Conservation (phyloP, 495 filamentous ascomycete genomes). For the Penicillium longicatenatum region DNA sequence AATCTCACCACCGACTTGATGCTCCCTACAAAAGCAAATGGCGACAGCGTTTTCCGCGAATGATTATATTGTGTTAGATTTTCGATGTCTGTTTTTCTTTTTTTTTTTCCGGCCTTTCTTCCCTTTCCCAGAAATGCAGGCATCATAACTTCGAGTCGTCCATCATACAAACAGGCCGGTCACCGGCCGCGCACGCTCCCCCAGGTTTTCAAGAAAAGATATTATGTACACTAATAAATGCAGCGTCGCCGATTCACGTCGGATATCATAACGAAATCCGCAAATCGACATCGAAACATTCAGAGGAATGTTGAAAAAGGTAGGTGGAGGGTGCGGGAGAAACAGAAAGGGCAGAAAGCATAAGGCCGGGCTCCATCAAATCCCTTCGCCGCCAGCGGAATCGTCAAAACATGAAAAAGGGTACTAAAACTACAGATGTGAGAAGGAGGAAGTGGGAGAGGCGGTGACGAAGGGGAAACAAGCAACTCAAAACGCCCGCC, state of each 20-base stretch:
- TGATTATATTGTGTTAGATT: slow-evolving; percentile 39
- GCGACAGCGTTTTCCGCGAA: slow-evolving; percentile 26
- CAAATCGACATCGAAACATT: slow-evolving; percentile 23
- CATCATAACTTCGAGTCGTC: slow-evolving; percentile 46
- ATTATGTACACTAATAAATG: slow-evolving; percentile 48
- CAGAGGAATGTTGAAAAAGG: slow-evolving; percentile 23
- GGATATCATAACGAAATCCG: background rate
- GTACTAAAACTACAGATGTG: slow-evolving; percentile 45
- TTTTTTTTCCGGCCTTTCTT: slow-evolving; percentile 34
- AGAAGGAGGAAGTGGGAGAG: slow-evolving; percentile 22
- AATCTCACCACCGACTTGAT: background rate
- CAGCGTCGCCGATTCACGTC: slow-evolving; percentile 29
- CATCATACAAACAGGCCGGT: slow-evolving; percentile 32
- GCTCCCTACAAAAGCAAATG: slow-evolving; percentile 3
- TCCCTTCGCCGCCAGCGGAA: slow-evolving; percentile 26
- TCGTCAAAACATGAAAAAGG: slow-evolving; percentile 30
- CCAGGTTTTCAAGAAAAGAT: slow-evolving; percentile 22
- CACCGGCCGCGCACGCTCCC: slow-evolving; percentile 17
- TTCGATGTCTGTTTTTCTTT: slow-evolving; percentile 32
- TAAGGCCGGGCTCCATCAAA: slow-evolving; percentile 21
- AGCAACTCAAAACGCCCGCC: slow-evolving; percentile 41
- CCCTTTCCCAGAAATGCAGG: slow-evolving; percentile 40
- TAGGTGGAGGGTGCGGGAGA: slow-evolving; percentile 9
- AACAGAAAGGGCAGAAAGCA: slow-evolving; percentile 27
- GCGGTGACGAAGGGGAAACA: slow-evolving; percentile 20